Evolutionary conservation across 1,284 basidiomycete species (phyloP).

Genomic region (Inonotus obliquus): DNA sequence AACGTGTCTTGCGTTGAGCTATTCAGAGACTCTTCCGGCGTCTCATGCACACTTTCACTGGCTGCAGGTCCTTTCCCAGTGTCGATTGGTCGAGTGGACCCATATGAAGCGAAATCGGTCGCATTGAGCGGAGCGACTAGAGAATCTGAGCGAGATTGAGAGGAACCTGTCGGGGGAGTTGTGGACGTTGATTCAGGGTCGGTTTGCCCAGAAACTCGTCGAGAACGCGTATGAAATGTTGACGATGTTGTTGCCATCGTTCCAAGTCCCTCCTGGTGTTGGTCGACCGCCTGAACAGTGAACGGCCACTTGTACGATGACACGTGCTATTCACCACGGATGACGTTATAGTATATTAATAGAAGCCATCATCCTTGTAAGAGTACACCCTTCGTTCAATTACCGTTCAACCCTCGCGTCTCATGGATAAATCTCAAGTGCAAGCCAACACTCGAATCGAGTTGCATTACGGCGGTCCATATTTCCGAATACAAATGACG

Average conservation of each 20-base stretch:
- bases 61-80: not conserved
- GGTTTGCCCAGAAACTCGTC: not conserved
- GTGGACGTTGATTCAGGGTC: not conserved
- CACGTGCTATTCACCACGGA: no score
- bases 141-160: not conserved
- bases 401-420: no score
- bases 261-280: no score
- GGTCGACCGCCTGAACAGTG: no score
- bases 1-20: not conserved
- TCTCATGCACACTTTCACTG: not conserved
- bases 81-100: not conserved
- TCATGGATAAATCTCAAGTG: no score
- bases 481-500: no score
- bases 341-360: no score
- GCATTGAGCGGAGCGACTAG: not conserved
- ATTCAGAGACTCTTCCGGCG: not conserved
- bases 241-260: not conserved
- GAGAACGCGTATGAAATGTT: not conserved
- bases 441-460: no score
- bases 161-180: not conserved
- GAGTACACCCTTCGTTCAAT: no score
- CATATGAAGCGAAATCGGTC: not conserved
- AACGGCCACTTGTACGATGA: no score
- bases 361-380: no score
- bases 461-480: no score